Percentiles rank a stretch among this genome's conserved stretches.
phyloP scores from a whole-genome alignment of 768 basidiomycete species.

The Nevesoporus exiguus region DNA sequence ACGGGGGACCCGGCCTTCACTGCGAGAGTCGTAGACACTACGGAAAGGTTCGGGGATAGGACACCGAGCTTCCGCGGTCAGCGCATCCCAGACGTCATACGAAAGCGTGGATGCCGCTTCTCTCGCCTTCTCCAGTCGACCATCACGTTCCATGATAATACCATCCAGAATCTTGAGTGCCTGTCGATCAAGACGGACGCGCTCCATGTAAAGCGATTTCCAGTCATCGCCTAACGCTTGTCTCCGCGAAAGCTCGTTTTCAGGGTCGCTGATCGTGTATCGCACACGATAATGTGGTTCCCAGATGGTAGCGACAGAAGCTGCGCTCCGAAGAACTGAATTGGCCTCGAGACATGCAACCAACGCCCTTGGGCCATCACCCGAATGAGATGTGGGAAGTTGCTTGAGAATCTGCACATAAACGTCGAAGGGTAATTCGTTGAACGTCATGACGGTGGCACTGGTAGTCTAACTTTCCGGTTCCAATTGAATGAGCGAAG shows the following conservation, averaged over 20 bases:
- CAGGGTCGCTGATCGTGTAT: constrained; percentile 41
- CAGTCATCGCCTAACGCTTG: constrained; percentile 37
- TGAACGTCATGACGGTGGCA: constrained; percentile 17
- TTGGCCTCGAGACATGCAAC: constrained; percentile 39
- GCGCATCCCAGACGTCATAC: constrained; percentile 55
- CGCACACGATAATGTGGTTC: constrained; percentile 48
- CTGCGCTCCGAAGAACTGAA: constrained; percentile 42
- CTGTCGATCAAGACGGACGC: constrained; percentile 42
- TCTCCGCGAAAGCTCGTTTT: constrained; percentile 36
- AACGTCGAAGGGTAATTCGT: constrained; percentile 34
- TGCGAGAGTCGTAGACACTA: constrained; percentile 12
- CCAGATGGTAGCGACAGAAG: constrained; percentile 45
- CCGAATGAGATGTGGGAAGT: constrained; percentile 28
- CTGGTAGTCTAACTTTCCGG: neutral
- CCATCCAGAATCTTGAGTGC: constrained; percentile 41
- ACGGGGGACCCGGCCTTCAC: constrained; percentile 10
- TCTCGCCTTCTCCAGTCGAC: constrained; percentile 39
- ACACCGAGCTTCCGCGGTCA: constrained; percentile 39
- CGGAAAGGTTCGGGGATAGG: constrained; percentile 33
- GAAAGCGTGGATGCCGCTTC: constrained; percentile 38
- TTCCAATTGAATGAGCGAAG: neutral
- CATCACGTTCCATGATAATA: constrained; percentile 37
- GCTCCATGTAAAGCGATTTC: constrained; percentile 42
- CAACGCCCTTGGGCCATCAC: constrained; percentile 34
- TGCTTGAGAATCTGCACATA: constrained; percentile 36